A percentile compares a stretch with the other conserved stretches of the same genome.
Conservation (phyloP, 768 basidiomycete species). For the Mrakia hoshinonis region DNA sequence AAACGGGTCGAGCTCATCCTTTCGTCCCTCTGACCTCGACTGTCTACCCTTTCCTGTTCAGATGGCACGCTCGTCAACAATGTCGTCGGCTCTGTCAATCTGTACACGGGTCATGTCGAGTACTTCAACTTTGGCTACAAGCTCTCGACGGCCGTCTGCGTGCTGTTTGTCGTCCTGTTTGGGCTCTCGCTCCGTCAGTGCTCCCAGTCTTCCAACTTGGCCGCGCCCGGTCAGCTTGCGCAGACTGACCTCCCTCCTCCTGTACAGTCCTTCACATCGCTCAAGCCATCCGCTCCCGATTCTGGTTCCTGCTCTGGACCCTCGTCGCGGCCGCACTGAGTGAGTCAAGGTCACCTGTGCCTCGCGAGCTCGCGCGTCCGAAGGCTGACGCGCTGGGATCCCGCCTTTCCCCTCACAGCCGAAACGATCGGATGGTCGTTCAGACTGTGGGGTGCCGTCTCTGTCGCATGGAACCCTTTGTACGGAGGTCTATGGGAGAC, state of each 20-base stretch:
- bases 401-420: neutral
- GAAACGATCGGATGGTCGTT: conserved; percentile 7
- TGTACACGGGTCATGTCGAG: neutral
- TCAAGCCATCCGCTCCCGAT: neutral
- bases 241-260: neutral
- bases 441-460: neutral
- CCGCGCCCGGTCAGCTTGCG: neutral
- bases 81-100: neutral
- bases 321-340: neutral
- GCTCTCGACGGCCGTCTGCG: neutral
- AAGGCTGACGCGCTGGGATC: neutral
- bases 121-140: neutral
- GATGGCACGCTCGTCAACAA: neutral
- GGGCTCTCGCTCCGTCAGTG: neutral
- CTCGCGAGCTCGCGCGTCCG: neutral
- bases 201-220: neutral
- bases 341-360: neutral
- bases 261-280: conserved; percentile 6
- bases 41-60: too few relatives aligned
- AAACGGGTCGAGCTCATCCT: too few relatives aligned
- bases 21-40: too few relatives aligned
- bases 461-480: neutral
- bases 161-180: neutral
- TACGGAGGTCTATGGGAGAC: neutral
- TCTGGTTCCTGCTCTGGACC: conserved; percentile 16